Base-by-base conservation (phyloP, 139 green algal genomes). In the Diplosphaera chodatii region DNA sequence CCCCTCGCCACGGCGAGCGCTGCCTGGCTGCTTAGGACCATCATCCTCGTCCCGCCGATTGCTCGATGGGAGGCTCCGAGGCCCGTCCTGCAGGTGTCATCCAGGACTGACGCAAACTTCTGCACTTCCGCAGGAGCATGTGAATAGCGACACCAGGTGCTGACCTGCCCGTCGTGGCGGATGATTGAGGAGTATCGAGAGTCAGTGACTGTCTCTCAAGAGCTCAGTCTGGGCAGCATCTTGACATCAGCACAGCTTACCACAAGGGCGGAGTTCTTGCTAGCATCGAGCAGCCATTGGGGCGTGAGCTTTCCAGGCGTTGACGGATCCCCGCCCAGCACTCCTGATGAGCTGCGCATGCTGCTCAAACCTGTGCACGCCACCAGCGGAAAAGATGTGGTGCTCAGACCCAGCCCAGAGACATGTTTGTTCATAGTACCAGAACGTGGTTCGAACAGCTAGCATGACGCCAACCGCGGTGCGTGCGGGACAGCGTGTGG, bases 301-400 rank as follows among this genome's bases (percentile, higher is more conserved):
- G 66, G 66, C 4, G 27, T 33, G 5, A 71, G 41, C 66, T 71
- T 59, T 18, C 48, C 48, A 4, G 48, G 48, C 48, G 48, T 25
- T 3, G 48, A n/a, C 13, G 48, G 16, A 25, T 59, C 48, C 13
- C 48, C 48, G 48, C 48, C 18, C 16, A 59, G 48, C 48, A 59
- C 48, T 5, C 48, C 48, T 25, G 48, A 59, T 59, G 48, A 59
- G 16, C 48, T 59, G 10, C 48, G 48, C 48, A 59, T 59, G 48
- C 25, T 59, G 48, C 41, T 68, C 59, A 41, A 77, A 84, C 55
- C 75, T 93, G 25, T 28, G 55, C 55, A 63, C 25, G 55, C n/a
- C n/a, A n/a, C n/a, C n/a, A n/a, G n/a, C n/a, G n/a, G n/a, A n/a
- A n/a, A n/a, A n/a, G n/a, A n/a, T n/a, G n/a, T n/a, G n/a, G n/a